Base-by-base conservation (phyloP, 495 filamentous ascomycete genomes). In the Patellaria atrata region DNA sequence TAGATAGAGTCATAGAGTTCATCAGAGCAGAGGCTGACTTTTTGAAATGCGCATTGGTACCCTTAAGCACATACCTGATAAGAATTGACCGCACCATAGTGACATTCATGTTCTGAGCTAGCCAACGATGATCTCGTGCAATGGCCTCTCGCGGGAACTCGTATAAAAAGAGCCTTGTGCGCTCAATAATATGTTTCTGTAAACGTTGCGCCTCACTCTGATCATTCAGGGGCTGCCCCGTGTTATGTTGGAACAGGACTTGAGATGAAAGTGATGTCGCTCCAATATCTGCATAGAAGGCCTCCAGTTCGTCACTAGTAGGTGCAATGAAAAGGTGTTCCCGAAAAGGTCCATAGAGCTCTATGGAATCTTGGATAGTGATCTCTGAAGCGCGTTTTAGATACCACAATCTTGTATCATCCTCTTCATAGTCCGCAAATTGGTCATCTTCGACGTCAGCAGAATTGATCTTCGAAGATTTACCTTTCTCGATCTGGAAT, bases 351-450 rank as follows among this genome's bases (percentile, higher is more conserved):
- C 75, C 73, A 50, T 84, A 94, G 41, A 71, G 79, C 38, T 77
- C 77, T 43, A 81, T 79, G 48, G 94, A 85, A 55, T 99, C 86
- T 5, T 84, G 64, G 33, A 96, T 70, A 12, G 87, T 73, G 41
- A 89, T 73, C 9, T 81, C 63, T 19, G 56, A 66, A 6, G 85
- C 73, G 7, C 64, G 54, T 3, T 76, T 71, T 17, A 96, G 70
- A 26, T 71, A 70, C 58, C 75, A 94, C 40, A 84, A 73, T 45
- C 75, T 76, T 6, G 73, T 61, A 25, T 76, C 77, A 10, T 75
- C 71, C 18, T 83, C 79, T 1, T 91, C 81, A 10, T 38, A 20
- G 17, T 65, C 60, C 13, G 73, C 65, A 15, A 47, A 43, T 10
- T 65, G 58, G 28, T 68, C 63, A n/a, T 64, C 67, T 37, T 57